phyloP scores from a whole-genome alignment of 495 filamentous ascomycete species.

The Rusavskia elegans region DNA sequence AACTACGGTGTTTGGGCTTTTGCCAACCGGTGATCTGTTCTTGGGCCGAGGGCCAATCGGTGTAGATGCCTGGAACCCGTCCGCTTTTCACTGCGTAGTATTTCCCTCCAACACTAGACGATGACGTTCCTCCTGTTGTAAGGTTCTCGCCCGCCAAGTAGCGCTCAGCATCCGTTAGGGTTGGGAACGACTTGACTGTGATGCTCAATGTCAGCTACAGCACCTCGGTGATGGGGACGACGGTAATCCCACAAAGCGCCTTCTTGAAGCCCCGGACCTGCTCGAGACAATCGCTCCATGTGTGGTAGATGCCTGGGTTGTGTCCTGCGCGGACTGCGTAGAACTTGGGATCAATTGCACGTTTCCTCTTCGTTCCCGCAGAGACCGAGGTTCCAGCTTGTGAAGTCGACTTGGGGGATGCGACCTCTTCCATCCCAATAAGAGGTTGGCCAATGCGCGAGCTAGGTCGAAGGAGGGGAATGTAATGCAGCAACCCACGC shows the following conservation, averaged over 20 bases:
- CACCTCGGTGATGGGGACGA: not conserved
- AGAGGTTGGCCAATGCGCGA: not conserved
- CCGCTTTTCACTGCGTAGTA: constrained; percentile 84
- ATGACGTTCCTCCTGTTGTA: constrained; percentile 17
- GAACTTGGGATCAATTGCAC: constrained; percentile 47
- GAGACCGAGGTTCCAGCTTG: constrained; percentile 20
- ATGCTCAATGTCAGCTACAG: constrained; percentile 6
- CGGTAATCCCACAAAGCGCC: constrained; percentile 49
- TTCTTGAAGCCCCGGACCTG: constrained; percentile 79
- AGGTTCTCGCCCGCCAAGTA: constrained; percentile 52
- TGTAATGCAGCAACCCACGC: not conserved
- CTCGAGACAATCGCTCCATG: constrained; percentile 63
- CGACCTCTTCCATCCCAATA: constrained; percentile 2
- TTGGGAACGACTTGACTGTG: constrained; percentile 54
- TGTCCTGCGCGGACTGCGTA: constrained; percentile 73
- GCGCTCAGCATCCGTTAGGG: constrained; percentile 56
- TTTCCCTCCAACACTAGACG: constrained; percentile 20
- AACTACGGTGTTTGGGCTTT: constrained; percentile 68
- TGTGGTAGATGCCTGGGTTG: constrained; percentile 73
- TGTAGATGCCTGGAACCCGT: constrained; percentile 72
- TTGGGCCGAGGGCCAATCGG: constrained; percentile 65
- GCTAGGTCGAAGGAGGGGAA: not conserved
- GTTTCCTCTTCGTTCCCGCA: constrained; percentile 49
- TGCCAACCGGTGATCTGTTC: constrained; percentile 63
- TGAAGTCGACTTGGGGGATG: constrained; percentile 8